A percentile compares a stretch with the other conserved stretches of the same genome.
Evolutionary conservation across 441 rosid species (phyloP).

Genomic region (Eruca vesicaria): DNA sequence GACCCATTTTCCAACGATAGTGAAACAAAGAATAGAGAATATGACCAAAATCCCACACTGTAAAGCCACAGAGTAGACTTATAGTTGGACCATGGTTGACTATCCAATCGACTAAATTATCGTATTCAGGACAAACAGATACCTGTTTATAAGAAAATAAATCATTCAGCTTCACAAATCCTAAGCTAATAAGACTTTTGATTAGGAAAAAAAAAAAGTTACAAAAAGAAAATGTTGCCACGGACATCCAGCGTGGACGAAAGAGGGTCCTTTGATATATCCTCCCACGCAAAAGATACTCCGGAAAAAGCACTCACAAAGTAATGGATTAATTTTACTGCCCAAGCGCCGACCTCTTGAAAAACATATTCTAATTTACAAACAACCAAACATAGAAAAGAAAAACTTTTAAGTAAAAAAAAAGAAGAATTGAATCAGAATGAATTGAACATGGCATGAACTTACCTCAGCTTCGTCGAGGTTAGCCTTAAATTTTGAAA

Average conservation of each 20-base stretch:
- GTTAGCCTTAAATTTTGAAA: not conserved
- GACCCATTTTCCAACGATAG: not conserved
- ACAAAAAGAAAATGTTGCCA: not conserved
- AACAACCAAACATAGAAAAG: too few species aligned
- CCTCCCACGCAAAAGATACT: not conserved
- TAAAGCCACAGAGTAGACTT: not conserved
- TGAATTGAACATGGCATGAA: not conserved
- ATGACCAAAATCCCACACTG: not conserved
- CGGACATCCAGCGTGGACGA: not conserved
- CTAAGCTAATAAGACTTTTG: too few species aligned
- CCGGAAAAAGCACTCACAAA: not conserved
- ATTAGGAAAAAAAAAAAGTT: too few species aligned
- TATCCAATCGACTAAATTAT: not conserved
- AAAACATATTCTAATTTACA: not conserved
- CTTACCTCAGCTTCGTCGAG: not conserved
- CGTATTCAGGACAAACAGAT: not conserved
- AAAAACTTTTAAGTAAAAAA: too few species aligned
- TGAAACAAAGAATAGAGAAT: not conserved
- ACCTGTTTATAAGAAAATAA: not conserved
- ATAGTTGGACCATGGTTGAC: not conserved
- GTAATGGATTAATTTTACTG: not conserved
- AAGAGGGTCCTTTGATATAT: not conserved
- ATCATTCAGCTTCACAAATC: not conserved
- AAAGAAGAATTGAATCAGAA: not conserved
- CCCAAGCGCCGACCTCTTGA: not conserved